phyloP scores from a whole-genome alignment of 768 basidiomycete genomes.

The Tephrocybe sp. region DNA sequence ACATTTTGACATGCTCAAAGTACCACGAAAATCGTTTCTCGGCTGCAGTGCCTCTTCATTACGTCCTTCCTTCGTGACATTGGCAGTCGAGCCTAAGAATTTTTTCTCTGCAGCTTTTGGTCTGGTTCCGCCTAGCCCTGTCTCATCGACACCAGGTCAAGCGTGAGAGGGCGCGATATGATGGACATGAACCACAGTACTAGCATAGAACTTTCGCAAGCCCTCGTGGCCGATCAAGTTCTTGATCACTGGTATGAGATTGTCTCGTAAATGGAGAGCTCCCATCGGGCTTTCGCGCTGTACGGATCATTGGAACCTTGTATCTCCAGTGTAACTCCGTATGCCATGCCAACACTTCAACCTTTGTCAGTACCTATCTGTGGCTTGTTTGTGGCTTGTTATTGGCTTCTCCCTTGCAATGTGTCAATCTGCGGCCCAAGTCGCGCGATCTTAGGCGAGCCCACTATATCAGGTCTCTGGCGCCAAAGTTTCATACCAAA shows the following conservation, averaged over 20 bases:
- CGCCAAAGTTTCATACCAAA: too few species aligned
- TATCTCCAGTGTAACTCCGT: conserved; percentile 3
- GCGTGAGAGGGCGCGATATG: too few species aligned
- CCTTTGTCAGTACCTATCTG: conserved; percentile 1
- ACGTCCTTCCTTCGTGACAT: too few species aligned
- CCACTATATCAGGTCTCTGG: too few species aligned
- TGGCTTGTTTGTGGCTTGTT: conserved; percentile 6
- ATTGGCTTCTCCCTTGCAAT: conserved; percentile 14
- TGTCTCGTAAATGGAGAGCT: conserved; percentile 4
- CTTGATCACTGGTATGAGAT: conserved; percentile 1
- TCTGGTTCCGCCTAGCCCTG: too few species aligned
- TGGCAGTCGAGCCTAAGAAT: too few species aligned
- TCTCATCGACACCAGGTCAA: too few species aligned
- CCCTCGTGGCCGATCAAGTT: conserved; percentile 8
- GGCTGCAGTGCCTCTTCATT: too few species aligned
- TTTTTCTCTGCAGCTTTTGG: too few species aligned
- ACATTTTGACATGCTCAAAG: too few species aligned
- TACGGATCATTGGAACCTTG: conserved; percentile 14
- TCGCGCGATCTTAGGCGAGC: neutral
- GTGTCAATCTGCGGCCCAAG: conserved; percentile 11
- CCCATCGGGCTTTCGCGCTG: conserved; percentile 1
- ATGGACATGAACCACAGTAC: too few species aligned
- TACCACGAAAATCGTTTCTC: too few species aligned
- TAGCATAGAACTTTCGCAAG: neutral
- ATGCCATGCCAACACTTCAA: conserved; percentile 9